These are phyloP conservation scores for Scenedesmus sp. DNA, from an alignment of 163 green algal genomes.

Conservation along the genomic window DNA sequence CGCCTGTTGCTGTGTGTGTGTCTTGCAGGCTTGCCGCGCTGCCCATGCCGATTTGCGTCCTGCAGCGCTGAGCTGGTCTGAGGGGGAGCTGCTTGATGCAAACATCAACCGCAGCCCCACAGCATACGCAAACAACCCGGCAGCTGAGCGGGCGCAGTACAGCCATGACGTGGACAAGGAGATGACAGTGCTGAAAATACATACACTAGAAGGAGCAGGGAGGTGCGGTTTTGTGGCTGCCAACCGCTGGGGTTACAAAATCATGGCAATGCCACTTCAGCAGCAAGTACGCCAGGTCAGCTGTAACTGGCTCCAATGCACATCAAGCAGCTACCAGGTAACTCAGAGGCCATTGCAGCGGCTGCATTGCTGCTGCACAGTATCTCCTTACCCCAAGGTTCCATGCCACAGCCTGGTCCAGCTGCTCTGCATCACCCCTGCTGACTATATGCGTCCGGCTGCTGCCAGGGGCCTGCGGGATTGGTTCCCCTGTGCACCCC, in stretches of 20 bases:
- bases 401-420: no score
- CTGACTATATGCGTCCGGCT: background rate
- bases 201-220: background rate
- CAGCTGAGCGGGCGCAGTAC: constrained; percentile 75
- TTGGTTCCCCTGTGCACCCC: constrained; percentile 90
- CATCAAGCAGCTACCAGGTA: background rate
- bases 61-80: constrained; percentile 18
- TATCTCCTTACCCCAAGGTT: no score
- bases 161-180: constrained; percentile 82
- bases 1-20: background rate
- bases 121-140: constrained; percentile 85
- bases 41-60: constrained; percentile 48
- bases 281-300: no score
- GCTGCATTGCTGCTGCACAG: background rate
- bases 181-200: constrained; percentile 80
- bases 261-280: no score
- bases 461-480: constrained; percentile 66
- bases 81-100: constrained; percentile 75
- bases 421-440: no score
- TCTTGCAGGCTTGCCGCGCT: constrained; percentile 56
- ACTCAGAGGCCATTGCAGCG: background rate
- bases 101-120: constrained; percentile 91
- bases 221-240: background rate
- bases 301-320: no score
- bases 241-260: no score